Percentiles rank a stretch among this genome's conserved stretches.
These are phyloP conservation scores for Vanrija sp. DNA, from an alignment of 1,284 basidiomycete species.

Conservation along the genomic window DNA sequence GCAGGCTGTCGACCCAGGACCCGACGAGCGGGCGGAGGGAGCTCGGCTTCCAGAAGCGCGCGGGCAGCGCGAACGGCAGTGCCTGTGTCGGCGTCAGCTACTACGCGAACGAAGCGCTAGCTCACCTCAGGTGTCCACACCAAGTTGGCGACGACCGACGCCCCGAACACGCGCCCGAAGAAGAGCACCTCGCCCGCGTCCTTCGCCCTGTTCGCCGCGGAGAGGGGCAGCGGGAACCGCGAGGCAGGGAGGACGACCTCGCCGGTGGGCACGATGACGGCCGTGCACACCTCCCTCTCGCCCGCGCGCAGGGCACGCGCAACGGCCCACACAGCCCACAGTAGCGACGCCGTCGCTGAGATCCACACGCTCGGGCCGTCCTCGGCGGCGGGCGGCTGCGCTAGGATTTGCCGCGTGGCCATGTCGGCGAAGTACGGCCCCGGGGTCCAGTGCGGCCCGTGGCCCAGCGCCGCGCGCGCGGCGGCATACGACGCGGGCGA, in stretches of 20 bases:
- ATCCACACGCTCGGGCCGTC: conserved; percentile 30
- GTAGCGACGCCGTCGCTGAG: conserved; percentile 14
- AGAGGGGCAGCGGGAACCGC: not conserved
- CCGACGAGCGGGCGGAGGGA: not conserved
- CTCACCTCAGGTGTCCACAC: conserved; percentile 18
- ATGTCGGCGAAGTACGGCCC: not conserved
- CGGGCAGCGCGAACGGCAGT: conserved; percentile 8
- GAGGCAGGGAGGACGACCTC: not conserved
- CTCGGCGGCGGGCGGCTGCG: conserved; percentile 7
- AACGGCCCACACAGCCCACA: conserved; percentile 29
- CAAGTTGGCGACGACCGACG: conserved; percentile 14
- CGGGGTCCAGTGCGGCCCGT: not conserved
- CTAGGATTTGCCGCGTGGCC: not conserved
- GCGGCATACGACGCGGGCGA: not conserved
- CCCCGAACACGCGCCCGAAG: conserved; percentile 24
- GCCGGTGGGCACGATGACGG: conserved; percentile 3
- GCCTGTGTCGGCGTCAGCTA: conserved; percentile 2
- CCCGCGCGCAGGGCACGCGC: conserved; percentile 7
- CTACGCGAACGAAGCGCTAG: not conserved
- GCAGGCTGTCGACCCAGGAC: not conserved
- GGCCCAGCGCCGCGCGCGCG: not conserved
- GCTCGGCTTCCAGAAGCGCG: not conserved
- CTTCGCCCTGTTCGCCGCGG: not conserved
- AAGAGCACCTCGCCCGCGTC: conserved; percentile 18
- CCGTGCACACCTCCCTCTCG: not conserved